These are phyloP conservation scores for Candida cerambycidarum DNA, from an alignment of 805 yeast species.

Conservation along the genomic window DNA sequence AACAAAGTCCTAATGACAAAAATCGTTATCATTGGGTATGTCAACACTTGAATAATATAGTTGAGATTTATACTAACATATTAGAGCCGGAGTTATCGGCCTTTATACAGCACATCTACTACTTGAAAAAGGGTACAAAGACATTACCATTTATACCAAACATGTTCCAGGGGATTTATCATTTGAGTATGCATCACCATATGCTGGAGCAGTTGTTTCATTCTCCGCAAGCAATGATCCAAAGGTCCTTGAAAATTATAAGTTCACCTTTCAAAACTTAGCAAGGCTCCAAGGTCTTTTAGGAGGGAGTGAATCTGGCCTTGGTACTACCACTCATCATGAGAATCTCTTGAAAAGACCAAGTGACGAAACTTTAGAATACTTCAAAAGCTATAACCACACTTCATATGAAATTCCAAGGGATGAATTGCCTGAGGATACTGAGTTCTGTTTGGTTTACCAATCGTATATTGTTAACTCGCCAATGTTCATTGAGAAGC, in stretches of 20 bases:
- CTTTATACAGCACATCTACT: conserved; percentile 59
- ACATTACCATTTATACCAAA: conserved; percentile 62
- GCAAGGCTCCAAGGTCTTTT: conserved; percentile 49
- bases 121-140: conserved; percentile 36
- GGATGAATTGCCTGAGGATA: conserved; percentile 37
- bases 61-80: conserved; percentile 1
- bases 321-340: conserved; percentile 53
- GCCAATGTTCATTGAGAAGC: conserved; percentile 55
- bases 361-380: conserved; percentile 15
- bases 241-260: conserved; percentile 55
- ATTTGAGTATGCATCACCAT: conserved; percentile 73
- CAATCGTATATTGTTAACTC: conserved; percentile 71
- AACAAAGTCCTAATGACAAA: too few relatives aligned
- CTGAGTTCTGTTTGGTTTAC: conserved; percentile 53
- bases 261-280: conserved; percentile 31
- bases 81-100: conserved; percentile 55
- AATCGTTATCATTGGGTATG: conserved; percentile 17
- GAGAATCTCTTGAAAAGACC: conserved; percentile 43
- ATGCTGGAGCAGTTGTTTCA: conserved; percentile 54
- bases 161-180: conserved; percentile 79
- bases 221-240: conserved; percentile 57
- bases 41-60: background rate
- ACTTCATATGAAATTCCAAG: background rate
- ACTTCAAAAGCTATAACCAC: conserved; percentile 1
- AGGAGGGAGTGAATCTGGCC: conserved; percentile 52